Conservation (phyloP, 768 basidiomycete genomes). For the Auricularia heimuer region DNA sequence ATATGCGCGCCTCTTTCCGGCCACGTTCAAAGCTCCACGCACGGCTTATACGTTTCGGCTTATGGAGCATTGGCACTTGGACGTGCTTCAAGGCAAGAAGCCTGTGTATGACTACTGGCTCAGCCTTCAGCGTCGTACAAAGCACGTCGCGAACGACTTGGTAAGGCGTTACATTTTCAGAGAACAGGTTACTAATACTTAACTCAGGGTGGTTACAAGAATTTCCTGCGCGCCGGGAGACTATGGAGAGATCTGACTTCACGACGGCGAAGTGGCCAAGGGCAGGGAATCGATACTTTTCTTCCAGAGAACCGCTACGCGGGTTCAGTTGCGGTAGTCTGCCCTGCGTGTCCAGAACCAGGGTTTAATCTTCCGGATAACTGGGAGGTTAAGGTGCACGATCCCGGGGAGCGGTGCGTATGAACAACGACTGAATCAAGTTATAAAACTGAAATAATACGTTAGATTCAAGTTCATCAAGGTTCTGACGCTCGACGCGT, state of each 20-base stretch:
- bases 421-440: background rate
- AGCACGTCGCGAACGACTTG: background rate
- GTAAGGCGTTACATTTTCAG: background rate
- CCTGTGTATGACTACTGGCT: slow-evolving; percentile 4
- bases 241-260: background rate
- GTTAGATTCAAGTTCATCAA: background rate
- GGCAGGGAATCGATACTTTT: background rate
- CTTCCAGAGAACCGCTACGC: background rate
- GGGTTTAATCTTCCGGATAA: slow-evolving; percentile 4
- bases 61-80: slow-evolving; percentile 1
- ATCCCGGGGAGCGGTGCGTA: background rate
- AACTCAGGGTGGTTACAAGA: slow-evolving; percentile 4
- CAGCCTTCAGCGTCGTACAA: background rate
- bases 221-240: slow-evolving; percentile 1
- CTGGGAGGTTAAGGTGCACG: background rate
- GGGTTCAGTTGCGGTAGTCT: slow-evolving; percentile 4
- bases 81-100: slow-evolving; percentile 5
- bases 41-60: slow-evolving; percentile 1
- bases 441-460: background rate
- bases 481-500: background rate
- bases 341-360: slow-evolving; percentile 8
- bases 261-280: slow-evolving; percentile 1
- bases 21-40: background rate
- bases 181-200: background rate
- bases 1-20: background rate